Evolutionary conservation across 371 early-diverging fungal genomes (phyloP).

Genomic region (Rhizopus stolonifer): DNA sequence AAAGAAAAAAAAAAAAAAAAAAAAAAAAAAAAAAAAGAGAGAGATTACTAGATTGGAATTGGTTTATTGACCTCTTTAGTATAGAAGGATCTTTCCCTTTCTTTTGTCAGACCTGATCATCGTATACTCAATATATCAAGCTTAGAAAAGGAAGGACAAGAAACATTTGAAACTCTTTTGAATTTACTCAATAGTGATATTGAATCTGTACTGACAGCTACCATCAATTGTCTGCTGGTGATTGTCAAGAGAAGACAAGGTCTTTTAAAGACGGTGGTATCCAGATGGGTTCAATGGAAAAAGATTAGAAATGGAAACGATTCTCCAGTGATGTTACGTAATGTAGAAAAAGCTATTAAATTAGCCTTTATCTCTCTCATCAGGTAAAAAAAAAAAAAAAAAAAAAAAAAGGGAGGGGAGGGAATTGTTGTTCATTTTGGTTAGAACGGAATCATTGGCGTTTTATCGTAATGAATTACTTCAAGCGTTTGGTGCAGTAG

Average conservation of each 20-base stretch:
- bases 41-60: no score
- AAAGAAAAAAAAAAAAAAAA: no score
- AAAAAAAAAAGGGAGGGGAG: not conserved
- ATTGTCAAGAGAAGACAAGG: constrained; percentile 39
- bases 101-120: constrained; percentile 40
- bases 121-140: constrained; percentile 32
- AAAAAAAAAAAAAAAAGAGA: no score
- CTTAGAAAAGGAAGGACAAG: constrained; percentile 37
- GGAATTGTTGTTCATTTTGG: not conserved
- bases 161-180: constrained; percentile 26
- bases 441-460: constrained; percentile 32
- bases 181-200: constrained; percentile 11
- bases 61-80: not conserved
- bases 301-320: constrained; percentile 26
- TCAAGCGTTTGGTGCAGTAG: constrained; percentile 34
- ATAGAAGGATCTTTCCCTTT: constrained; percentile 38
- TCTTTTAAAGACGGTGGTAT: constrained; percentile 25
- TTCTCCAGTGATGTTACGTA: constrained; percentile 38
- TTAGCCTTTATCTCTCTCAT: constrained; percentile 44
- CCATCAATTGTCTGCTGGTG: constrained; percentile 40
- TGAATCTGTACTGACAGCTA: constrained; percentile 41
- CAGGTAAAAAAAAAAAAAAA: constrained; percentile 22
- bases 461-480: constrained; percentile 34
- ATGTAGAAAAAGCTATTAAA: constrained; percentile 43
- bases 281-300: constrained; percentile 26